Conservation (phyloP, 2,329 filamentous ascomycete genomes). For the Fusarium incarnatum region DNA sequence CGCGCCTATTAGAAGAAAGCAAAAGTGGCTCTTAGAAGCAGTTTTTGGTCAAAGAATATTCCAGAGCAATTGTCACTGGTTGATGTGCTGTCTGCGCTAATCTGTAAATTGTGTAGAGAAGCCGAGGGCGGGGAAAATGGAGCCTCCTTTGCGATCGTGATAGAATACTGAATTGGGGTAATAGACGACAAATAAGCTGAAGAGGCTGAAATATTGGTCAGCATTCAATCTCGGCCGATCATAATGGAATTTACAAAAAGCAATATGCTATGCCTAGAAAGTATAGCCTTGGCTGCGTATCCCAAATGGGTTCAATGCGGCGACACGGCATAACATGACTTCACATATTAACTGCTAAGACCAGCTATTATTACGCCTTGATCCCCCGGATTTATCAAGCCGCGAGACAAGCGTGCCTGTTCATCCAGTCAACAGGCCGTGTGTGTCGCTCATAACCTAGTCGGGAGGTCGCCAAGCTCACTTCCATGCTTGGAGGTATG, state of each 20-base stretch:
- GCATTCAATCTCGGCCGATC: neutral
- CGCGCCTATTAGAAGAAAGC: neutral
- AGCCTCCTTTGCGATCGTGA: neutral
- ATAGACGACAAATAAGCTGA: accelerated
- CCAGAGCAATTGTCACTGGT: neutral
- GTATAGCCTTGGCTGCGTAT: neutral
- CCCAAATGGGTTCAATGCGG: neutral
- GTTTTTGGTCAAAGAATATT: neutral
- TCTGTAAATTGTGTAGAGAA: neutral
- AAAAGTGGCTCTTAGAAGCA: neutral
- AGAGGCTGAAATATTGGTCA: no score
- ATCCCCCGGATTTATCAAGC: neutral
- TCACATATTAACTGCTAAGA: neutral
- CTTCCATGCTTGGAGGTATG: no score
- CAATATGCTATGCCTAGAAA: no score
- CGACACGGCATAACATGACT: neutral
- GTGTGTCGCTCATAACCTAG: neutral
- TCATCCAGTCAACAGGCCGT: neutral
- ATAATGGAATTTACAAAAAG: no score
- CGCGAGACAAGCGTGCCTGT: neutral
- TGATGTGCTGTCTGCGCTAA: neutral
- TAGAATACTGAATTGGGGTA: neutral
- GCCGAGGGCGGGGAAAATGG: neutral
- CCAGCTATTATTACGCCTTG: neutral
- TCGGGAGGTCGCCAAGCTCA: neutral